These are phyloP conservation scores for Plasmodium berghei DNA, from an alignment of 169 alveolate species.

Conservation along the genomic window DNA sequence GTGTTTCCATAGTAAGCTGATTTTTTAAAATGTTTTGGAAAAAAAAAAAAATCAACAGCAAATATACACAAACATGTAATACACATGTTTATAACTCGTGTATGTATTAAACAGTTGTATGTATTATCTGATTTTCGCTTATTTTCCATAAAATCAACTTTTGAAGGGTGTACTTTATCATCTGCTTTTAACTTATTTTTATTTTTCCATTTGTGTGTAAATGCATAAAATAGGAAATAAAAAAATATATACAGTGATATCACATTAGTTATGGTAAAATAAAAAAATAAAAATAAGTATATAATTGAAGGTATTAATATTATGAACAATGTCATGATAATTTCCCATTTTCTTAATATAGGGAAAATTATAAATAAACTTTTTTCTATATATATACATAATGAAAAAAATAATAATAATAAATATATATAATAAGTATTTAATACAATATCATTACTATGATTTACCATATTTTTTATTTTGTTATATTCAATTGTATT, in stretches of 20 bases:
- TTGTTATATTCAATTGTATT: constrained; percentile 25
- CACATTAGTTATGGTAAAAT: not conserved
- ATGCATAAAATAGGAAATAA: not conserved
- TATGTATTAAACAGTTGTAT: constrained; percentile 2
- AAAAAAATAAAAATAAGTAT: constrained; percentile 16
- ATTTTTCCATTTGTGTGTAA: not conserved
- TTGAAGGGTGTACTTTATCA: not conserved
- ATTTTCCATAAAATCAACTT: not conserved
- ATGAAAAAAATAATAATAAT: constrained; percentile 2
- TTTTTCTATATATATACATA: constrained; percentile 52
- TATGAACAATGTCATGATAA: constrained; percentile 25
- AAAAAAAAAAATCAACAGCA: constrained; percentile 62
- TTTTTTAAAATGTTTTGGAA: constrained; percentile 59
- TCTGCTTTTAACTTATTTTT: too few relatives aligned
- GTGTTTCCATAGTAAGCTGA: constrained; percentile 58
- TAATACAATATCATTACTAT: constrained; percentile 15
- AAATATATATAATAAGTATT: constrained; percentile 27
- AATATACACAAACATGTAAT: constrained; percentile 44
- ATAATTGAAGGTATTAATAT: constrained; percentile 17
- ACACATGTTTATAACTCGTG: constrained; percentile 27
- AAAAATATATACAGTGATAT: not conserved
- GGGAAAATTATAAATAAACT: constrained; percentile 29
- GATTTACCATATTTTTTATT: constrained; percentile 11
- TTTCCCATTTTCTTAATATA: constrained; percentile 16
- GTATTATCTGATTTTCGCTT: not conserved